Evolutionary conservation across 208 protist species (phyloP), one percentile per base, ranked within the genome.

Genomic region (Vickermania ingenoplastis): DNA sequence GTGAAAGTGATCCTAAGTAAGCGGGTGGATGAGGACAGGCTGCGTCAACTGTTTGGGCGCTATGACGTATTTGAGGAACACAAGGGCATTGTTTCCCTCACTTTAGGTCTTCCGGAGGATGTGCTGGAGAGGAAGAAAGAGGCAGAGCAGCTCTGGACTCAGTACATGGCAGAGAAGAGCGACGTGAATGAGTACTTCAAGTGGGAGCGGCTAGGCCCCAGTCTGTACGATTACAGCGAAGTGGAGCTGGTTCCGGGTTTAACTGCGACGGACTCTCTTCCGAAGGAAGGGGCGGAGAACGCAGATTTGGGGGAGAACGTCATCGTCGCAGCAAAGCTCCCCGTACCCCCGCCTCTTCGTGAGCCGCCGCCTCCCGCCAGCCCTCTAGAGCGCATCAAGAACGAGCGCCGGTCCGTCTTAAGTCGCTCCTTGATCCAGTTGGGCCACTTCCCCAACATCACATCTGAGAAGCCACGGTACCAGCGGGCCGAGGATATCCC

Each of bases 381-480:
- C 45, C 78, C 86, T 41, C 75, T 93, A n/a, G 82, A 90, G 54
- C 89, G 79, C 28, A 76, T 95, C 45, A 73, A 77, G 57, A 71
- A 73, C 29, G 69, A 91, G 62, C 74, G 69, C 31, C 71, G 75
- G 22, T 89, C 79, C 22, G 57, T 64, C 25, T 67, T 92, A 31
- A 82, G 75, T 60, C 77, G 77, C 55, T 54, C 74, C 0, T 63
- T 85, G 30, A 82, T 95, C 3, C 89, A 95, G 62, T 72, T 92
- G 23, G 77, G 76, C 13, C 82, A 95, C 61, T 95, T 92, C 58
- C 89, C 89, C 1, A 92, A 91, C 58, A 77, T 90, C 14, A 89
- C 86, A 2, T 24, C 62, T 23, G 7, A 58, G 13, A 51, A 77
- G 4, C 76, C 89, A 53, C 70, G 63, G 17, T 82, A 75, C 56